Evolutionary conservation across 2,329 filamentous ascomycete genomes (phyloP).

Genomic region (Laburnicola sp.): DNA sequence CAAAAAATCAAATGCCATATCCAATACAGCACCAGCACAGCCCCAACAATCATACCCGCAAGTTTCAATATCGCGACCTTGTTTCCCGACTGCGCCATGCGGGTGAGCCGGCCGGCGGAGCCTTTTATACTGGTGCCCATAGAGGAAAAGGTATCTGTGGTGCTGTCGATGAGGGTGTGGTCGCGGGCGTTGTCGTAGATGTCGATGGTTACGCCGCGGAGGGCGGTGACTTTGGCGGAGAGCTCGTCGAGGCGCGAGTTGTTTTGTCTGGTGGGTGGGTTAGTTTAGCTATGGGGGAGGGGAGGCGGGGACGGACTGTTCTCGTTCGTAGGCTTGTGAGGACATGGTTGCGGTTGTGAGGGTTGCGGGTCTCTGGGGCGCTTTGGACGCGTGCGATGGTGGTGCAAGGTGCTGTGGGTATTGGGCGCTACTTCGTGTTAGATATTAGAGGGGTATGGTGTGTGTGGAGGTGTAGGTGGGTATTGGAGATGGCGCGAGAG

Average conservation of each 20-base stretch:
- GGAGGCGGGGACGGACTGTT: conserved; percentile 6
- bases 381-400: background rate
- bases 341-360: background rate
- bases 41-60: conserved; percentile 75
- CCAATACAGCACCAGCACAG: conserved; percentile 77
- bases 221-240: conserved; percentile 83
- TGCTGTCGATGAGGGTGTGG: conserved; percentile 85
- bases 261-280: conserved; percentile 67
- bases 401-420: no score
- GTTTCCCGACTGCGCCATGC: conserved; percentile 90
- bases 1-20: conserved; percentile 48
- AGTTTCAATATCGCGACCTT: conserved; percentile 90
- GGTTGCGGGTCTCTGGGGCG: background rate
- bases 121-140: conserved; percentile 83
- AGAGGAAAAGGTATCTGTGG: conserved; percentile 88
- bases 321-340: conserved; percentile 13
- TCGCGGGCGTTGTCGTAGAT: conserved; percentile 95
- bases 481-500: background rate
- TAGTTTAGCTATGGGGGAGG: conserved; percentile 11
- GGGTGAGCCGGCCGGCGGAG: conserved; percentile 76
- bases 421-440: background rate
- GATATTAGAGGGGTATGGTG: background rate
- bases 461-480: background rate
- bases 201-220: conserved; percentile 92
- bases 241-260: conserved; percentile 92